Evolutionary conservation across 2,329 filamentous ascomycete species (phyloP), one percentile per base, ranked within the genome.

Genomic region (Aspergillus tamarii): DNA sequence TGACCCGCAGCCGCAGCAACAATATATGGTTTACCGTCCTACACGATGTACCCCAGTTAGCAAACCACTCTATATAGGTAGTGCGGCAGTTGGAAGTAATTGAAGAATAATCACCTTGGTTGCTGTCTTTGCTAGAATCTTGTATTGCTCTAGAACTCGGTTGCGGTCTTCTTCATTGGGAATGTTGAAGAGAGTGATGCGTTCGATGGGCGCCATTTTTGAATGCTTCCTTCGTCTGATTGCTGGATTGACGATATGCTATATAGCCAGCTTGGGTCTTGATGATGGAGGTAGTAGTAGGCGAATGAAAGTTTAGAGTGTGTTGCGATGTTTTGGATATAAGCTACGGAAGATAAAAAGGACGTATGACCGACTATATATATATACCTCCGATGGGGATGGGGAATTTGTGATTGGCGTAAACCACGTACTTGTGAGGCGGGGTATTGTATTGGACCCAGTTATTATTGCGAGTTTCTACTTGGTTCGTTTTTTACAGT

Each of bases 21-120:
- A 67, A 93, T 90, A 75, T 92, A 93, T 1, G 88, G 88, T 74
- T 90, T 88, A 66, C 88, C 89, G 70, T 91, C 85, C 90, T 92
- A 23, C 36, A 30, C 34, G 32, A 54, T n/a, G 36, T 19, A 26
- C 26, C 4, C 50, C 36, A 26, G 34, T 45, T 21, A 54, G 21
- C 28, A 34, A 34, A 53, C 16, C 26, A 21, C 7, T 34, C 19
- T 9, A 21, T 32, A 34, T 11, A n/a, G 7, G 14, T 23, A 36
- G 12, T 14, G 34, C 6, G 34, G 34, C 7, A 14, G 14, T 16
- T 16, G 34, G 14, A 36, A 7, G 16, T 5, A 16, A 14, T 7
- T 14, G 34, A 36, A 36, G 14, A 36, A 7, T 36, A 16, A 16
- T 39, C 71, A 83, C 82, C 77, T 83, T 83, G 30, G 77, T 73